Percentiles rank a stretch among this genome's conserved stretches.
phyloP scores from a whole-genome alignment of 441 rosid genomes.

The Kokia cookei region DNA sequence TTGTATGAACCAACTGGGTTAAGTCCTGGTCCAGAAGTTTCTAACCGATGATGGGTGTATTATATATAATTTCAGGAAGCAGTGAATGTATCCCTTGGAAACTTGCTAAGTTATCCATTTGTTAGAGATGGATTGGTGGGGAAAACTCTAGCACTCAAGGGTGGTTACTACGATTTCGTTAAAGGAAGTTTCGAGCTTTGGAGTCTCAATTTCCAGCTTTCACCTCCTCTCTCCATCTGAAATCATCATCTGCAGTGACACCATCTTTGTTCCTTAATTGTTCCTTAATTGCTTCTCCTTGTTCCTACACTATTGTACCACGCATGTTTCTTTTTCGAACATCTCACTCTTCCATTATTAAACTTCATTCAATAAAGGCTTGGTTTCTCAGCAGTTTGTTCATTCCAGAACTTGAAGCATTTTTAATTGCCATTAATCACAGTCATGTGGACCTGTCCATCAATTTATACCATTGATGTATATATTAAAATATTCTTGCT shows the following conservation, averaged over 20 bases:
- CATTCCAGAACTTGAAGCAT: constrained; percentile 1
- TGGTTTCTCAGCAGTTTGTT: not conserved
- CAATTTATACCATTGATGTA: not conserved
- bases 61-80: constrained; percentile 56
- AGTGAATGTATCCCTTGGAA: constrained; percentile 77
- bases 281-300: not conserved
- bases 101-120: constrained; percentile 77
- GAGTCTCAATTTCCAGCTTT: constrained; percentile 51
- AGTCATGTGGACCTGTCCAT: not conserved
- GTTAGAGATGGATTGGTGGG: constrained; percentile 69
- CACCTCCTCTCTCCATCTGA: constrained; percentile 56
- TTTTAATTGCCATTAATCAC: not conserved
- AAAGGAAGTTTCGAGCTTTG: constrained; percentile 78
- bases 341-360: not conserved
- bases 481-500: not conserved
- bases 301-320: constrained; percentile 10
- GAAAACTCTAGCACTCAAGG: constrained; percentile 59
- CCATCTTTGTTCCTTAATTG: constrained; percentile 10
- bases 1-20: too few species aligned
- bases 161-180: constrained; percentile 76
- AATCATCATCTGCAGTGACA: constrained; percentile 13
- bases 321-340: not conserved
- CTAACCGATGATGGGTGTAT: not conserved
- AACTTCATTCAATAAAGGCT: not conserved
- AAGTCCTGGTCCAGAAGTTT: not conserved